phyloP scores from a whole-genome alignment of 2,329 filamentous ascomycete genomes.

The Gnomoniopsis smithogilvyi region DNA sequence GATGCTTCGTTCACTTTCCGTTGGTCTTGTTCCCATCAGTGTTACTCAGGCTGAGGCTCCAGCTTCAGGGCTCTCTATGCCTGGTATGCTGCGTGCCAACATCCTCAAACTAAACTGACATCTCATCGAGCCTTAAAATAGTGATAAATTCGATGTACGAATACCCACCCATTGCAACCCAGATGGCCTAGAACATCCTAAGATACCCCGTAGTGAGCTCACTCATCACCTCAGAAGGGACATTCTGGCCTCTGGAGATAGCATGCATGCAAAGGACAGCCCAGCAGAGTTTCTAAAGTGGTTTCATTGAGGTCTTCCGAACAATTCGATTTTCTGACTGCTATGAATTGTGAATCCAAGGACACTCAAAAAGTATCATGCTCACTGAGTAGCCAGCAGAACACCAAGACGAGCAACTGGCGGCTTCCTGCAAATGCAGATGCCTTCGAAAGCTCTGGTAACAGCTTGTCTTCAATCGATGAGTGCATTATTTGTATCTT shows the following conservation, averaged over 20 bases:
- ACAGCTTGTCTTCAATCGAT: no score
- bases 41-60: no score
- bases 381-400: slow-evolving; percentile 2
- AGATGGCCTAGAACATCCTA: not conserved
- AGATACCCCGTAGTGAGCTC: not conserved
- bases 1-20: no score
- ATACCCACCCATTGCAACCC: slow-evolving; percentile 9
- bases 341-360: slow-evolving; percentile 8
- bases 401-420: not conserved
- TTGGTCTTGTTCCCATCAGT: no score
- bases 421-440: not conserved
- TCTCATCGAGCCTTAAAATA: slow-evolving; percentile 1
- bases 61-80: not conserved
- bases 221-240: not conserved
- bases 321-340: slow-evolving; percentile 2
- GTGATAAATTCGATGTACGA: not conserved
- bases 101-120: slow-evolving; percentile 4
- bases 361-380: slow-evolving; percentile 8
- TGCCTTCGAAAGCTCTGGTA: no score
- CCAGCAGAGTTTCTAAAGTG: slow-evolving; percentile 29
- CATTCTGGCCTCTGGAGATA: slow-evolving; percentile 9
- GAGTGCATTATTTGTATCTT: no score
- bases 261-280: slow-evolving; percentile 30
- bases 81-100: slow-evolving; percentile 1
- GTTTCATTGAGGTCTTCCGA: slow-evolving; percentile 21